These are phyloP conservation scores for Pseudocercospora fijiensis DNA, from an alignment of 2,329 filamentous ascomycete species.

Conservation along the genomic window DNA sequence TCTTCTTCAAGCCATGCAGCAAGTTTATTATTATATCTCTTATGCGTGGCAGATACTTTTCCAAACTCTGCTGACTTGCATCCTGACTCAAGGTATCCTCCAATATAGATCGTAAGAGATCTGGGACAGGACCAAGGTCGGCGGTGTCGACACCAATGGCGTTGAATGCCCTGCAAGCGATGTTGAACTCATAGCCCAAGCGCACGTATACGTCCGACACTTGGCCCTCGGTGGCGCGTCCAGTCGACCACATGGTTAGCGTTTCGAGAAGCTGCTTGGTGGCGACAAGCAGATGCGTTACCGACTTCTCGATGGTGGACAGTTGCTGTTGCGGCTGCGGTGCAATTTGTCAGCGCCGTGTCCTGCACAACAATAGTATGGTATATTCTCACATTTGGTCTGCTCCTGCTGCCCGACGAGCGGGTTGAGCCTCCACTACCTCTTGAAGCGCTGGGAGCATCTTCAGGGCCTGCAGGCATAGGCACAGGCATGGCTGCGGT, in stretches of 20 bases:
- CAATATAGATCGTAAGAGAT: constrained; percentile 82
- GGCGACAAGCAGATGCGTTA: constrained; percentile 93
- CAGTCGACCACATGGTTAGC: constrained; percentile 94
- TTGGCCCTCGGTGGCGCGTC: constrained; percentile 85
- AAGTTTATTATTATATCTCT: constrained; percentile 98
- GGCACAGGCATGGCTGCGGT: no score
- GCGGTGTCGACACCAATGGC: constrained; percentile 94
- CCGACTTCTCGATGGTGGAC: constrained; percentile 98
- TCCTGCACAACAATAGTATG: neutral
- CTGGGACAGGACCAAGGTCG: constrained; percentile 92
- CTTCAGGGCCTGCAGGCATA: constrained; percentile 24
- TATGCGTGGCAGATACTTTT: constrained; percentile 89
- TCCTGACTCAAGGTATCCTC: constrained; percentile 97
- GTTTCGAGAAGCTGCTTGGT: constrained; percentile 98
- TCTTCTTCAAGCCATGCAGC: constrained; percentile 91
- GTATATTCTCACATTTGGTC: constrained; percentile 30
- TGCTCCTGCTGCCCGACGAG: constrained; percentile 26
- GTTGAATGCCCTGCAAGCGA: constrained; percentile 93
- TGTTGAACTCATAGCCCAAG: constrained; percentile 97
- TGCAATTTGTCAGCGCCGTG: constrained; percentile 14
- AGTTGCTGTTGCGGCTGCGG: constrained; percentile 68
- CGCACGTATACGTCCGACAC: constrained; percentile 98
- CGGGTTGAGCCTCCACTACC: constrained; percentile 33
- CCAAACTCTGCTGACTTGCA: constrained; percentile 87
- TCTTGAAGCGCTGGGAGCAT: constrained; percentile 25